phyloP scores from a whole-genome alignment of 2,329 filamentous ascomycete genomes.

The Scedosporium boydii region DNA sequence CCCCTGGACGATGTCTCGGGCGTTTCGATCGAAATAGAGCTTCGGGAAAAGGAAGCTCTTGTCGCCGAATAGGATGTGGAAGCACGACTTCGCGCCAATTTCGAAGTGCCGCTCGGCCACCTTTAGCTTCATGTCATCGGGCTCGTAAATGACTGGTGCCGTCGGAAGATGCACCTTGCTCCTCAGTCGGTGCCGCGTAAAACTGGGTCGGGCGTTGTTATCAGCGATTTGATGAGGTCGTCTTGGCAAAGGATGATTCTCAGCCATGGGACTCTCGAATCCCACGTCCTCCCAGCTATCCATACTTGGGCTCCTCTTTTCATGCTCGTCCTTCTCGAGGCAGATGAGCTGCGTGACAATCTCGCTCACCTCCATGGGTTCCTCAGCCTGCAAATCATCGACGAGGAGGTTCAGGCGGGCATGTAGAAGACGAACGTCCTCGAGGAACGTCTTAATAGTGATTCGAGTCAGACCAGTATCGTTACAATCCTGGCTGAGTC shows the following conservation, averaged over 20 bases:
- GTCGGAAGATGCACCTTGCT: conserved; percentile 71
- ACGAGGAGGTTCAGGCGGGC: conserved; percentile 77
- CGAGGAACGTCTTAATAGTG: conserved; percentile 86
- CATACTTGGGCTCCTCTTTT: conserved; percentile 58
- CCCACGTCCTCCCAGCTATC: conserved; percentile 89
- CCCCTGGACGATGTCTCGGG: conserved; percentile 71
- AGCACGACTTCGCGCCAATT: conserved; percentile 86
- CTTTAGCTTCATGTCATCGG: conserved; percentile 67
- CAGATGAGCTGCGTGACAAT: conserved; percentile 64
- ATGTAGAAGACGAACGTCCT: conserved; percentile 74
- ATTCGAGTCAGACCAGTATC: conserved; percentile 61
- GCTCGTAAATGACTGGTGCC: conserved; percentile 74
- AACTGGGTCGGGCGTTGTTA: conserved; percentile 20
- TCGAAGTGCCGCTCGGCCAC: conserved; percentile 77
- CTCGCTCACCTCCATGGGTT: conserved; percentile 58
- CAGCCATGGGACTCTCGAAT: conserved; percentile 48
- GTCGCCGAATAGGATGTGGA: conserved; percentile 94
- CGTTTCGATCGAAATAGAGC: conserved; percentile 74
- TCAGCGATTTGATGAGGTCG: conserved; percentile 11
- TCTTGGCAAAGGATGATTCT: conserved; percentile 17
- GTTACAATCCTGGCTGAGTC: conserved; percentile 54
- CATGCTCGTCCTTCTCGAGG: conserved; percentile 57
- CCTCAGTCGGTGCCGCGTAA: conserved; percentile 15
- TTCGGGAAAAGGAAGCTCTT: conserved; percentile 91
- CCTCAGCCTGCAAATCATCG: conserved; percentile 65